phyloP scores from a whole-genome alignment of 2,329 filamentous ascomycete genomes.

The Magnaporthiopsis incrustans region DNA sequence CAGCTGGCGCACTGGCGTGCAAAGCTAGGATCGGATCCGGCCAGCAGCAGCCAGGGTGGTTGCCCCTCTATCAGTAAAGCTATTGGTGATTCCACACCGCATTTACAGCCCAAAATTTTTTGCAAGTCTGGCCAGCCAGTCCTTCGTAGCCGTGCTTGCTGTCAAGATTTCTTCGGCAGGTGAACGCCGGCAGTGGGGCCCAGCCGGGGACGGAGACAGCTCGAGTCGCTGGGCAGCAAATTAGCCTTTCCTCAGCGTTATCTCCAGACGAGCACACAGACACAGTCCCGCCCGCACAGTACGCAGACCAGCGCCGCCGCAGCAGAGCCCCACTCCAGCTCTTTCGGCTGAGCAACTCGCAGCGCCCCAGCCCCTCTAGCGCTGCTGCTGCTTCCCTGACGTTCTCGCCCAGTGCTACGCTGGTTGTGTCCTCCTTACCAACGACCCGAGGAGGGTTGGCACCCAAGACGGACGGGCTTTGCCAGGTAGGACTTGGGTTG shows the following conservation, averaged over 20 bases:
- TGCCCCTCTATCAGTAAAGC: background rate
- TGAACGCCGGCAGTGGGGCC: background rate
- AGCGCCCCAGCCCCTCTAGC: background rate
- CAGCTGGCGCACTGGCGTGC: slow-evolving; percentile 4
- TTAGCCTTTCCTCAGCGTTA: background rate
- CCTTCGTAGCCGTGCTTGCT: too few relatives aligned
- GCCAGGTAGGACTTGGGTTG: background rate
- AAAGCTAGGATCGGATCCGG: background rate
- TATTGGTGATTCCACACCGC: background rate
- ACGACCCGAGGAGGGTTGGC: background rate
- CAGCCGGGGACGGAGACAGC: background rate
- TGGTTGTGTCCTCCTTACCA: background rate
- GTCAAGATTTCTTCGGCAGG: background rate
- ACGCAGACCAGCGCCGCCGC: too few relatives aligned
- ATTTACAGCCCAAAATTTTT: background rate
- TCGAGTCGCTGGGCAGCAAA: background rate
- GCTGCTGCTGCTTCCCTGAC: too few relatives aligned
- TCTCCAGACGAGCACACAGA: background rate
- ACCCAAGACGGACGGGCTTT: background rate
- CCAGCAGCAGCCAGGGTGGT: background rate
- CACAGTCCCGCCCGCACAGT: background rate
- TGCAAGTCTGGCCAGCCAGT: too few relatives aligned
- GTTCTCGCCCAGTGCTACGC: background rate
- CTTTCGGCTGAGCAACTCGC: background rate
- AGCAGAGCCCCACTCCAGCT: background rate